A percentile compares a stretch with the other conserved stretches of the same genome.
Conservation (phyloP, 202 grass and related monocot species). For the Musa balbisiana region DNA sequence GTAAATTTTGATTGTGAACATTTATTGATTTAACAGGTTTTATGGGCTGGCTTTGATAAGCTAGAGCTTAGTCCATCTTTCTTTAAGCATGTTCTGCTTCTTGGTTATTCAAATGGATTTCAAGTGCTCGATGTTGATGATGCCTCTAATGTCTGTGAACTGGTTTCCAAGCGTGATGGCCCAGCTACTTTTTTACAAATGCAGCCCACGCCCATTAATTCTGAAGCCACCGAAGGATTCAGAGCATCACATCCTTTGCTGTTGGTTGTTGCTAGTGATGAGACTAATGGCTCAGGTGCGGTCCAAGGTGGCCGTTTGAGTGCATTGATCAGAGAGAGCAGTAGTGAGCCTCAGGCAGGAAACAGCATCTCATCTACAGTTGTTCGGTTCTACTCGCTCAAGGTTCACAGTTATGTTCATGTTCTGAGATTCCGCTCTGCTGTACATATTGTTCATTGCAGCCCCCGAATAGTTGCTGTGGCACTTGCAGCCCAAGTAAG, state of each 20-base stretch:
- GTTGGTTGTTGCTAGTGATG: conserved; percentile 87
- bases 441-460: conserved; percentile 91
- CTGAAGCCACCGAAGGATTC: conserved; percentile 63
- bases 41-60: conserved; percentile 96
- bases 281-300: conserved; percentile 67
- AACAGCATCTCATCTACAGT: conserved; percentile 65
- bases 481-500: conserved; percentile 96
- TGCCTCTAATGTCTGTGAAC: conserved; percentile 78
- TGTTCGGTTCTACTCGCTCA: conserved; percentile 94
- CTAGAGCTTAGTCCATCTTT: conserved; percentile 55
- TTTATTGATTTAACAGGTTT: conserved; percentile 38
- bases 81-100: conserved; percentile 83
- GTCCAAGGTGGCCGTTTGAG: conserved; percentile 85
- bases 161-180: conserved; percentile 94
- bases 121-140: conserved; percentile 99
- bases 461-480: conserved; percentile 81
- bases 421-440: conserved; percentile 87
- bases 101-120: conserved; percentile 96
- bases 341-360: conserved; percentile 47
- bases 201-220: conserved; percentile 56
- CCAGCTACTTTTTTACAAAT: conserved; percentile 98
- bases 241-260: conserved; percentile 84
- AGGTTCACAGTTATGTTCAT: conserved; percentile 76
- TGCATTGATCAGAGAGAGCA: conserved; percentile 82
- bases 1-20: not conserved